Evolutionary conservation across 805 yeast species (phyloP), one percentile per base, ranked within the genome.

Genomic region (Clavispora carvajalis): DNA sequence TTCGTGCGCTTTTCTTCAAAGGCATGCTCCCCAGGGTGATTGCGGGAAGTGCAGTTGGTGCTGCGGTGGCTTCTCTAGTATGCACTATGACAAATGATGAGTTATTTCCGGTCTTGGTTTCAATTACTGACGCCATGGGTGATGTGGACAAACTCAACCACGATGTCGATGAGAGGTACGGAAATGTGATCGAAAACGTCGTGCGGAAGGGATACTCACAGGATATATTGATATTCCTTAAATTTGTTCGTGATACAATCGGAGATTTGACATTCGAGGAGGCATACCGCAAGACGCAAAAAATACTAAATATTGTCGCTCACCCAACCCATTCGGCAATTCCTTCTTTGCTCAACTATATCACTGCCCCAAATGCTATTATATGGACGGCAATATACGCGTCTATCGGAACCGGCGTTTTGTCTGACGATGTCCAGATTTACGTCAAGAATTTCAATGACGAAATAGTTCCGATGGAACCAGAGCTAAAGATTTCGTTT

Each of bases 191-290:
- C 36, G 91, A 83, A 49, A 82, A 86, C 44, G 84, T 89, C 1
- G 68, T 85, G 17, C 77, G 78, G 22, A 82, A 84, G 45, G 93
- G 95, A 3, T 88, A 86, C 56, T 85, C 95, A 1, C 91, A 87
- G 41, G 97, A 91, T 54, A 80, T 91, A 37, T 67, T 84, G 41
- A 65, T 85, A 5, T 87, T 91, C 45, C 75, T 87, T 60, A 81
- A 81, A 52, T 90, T 81, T 56, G 96, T 88, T 5, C 67, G 82
- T 41, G 77, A 76, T 41, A 76, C 80, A 12, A 75, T 93, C 15
- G 95, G 91, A 2, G 84, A 85, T 53, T 60, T 84, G 58, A 93
- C 99, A 0, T 93, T 93, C 61, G 96, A 91, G 61, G 98, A 93
- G 57, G 95, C 97, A 0, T 88, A 82, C 55, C 69, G 82, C 44